Evolutionary conservation across 148 eudicot species (phyloP), one percentile per base, ranked within the genome.

Genomic region (Chenopodium suecicum): DNA sequence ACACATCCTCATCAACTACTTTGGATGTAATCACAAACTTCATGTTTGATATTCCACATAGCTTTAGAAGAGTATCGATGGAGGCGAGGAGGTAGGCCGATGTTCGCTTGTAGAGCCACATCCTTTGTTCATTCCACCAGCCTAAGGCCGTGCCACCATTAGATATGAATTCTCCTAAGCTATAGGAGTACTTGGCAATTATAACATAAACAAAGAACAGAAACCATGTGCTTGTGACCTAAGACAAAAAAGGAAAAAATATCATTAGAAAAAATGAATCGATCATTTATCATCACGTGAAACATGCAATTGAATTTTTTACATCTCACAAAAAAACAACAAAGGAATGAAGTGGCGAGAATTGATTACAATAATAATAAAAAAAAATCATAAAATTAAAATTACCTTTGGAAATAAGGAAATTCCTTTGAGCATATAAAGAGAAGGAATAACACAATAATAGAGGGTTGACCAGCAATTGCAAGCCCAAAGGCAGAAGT

Each of bases 51-150:
- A 83, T 84, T 10, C 94, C 93, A 11, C 84, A 3, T 12, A 85
- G 46, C 50, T 84, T 85, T 25, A 88, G 72, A 14, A 88, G 66
- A 29, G 89, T 84, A 54, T 91, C 94, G 0, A 85, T 3, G 31
- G 83, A 68, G 52, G 96, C 94, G 16, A 95, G 89, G 76, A 93
- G 81, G 77, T 92, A 94, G 3, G 98, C 90, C 47, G 86, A 86
- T 58, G 87, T 87, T 80, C 94, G 87, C 78, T 88, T 93, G 90
- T 93, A 94, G 47, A 94, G 92, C 99, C 99, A 95, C 32, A 95
- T 89, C 9, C 99, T 89, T 82, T 92, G 97, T 37, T 91, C 97
- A 63, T 95, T 95, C 96, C 95, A 93, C 99, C 98, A 95, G 9
- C 90, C 92, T 10, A 74, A 20, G 44, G 83, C 7, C 25, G 94